These are phyloP conservation scores for Hanseniaspora pseudoguilliermondii DNA, from an alignment of 805 yeast species.

Conservation along the genomic window DNA sequence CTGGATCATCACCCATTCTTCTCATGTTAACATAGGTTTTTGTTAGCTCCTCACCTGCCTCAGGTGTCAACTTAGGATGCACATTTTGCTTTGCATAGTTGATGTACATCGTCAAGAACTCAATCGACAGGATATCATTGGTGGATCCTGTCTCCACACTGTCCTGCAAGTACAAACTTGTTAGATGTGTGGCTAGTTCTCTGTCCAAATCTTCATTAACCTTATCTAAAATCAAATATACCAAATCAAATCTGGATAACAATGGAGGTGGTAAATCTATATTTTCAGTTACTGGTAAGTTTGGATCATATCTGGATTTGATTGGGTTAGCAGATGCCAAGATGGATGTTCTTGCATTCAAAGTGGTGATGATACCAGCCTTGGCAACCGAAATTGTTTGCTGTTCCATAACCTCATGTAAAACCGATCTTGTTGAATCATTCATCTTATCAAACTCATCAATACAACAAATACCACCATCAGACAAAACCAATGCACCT, in stretches of 20 bases:
- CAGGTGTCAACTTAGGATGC: slow-evolving; percentile 67
- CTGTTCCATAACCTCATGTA: slow-evolving; percentile 99
- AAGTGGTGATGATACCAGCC: slow-evolving; percentile 94
- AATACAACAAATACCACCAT: slow-evolving; percentile 97
- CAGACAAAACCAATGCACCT: slow-evolving; percentile 92
- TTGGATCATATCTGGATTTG: slow-evolving; percentile 89
- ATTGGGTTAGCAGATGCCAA: slow-evolving; percentile 96
- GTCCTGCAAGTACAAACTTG: slow-evolving; percentile 85
- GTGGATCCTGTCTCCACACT: slow-evolving; percentile 57
- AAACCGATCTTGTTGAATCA: slow-evolving; percentile 82
- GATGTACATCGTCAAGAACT: slow-evolving; percentile 74
- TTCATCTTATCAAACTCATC: slow-evolving; percentile 98
- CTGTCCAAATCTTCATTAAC: slow-evolving; percentile 80
- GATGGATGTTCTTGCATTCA: slow-evolving; percentile 91
- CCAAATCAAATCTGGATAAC: slow-evolving; percentile 87
- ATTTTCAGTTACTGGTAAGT: slow-evolving; percentile 84
- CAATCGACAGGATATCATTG: slow-evolving; percentile 58
- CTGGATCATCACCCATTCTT: slow-evolving; percentile 79
- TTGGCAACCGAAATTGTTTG: slow-evolving; percentile 96
- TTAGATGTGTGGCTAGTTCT: slow-evolving; percentile 77
- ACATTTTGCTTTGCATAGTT: slow-evolving; percentile 84
- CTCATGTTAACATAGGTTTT: slow-evolving; percentile 87
- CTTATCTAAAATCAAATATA: slow-evolving; percentile 80
- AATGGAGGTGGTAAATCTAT: slow-evolving; percentile 95
- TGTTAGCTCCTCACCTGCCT: slow-evolving; percentile 75